Conservation (phyloP, 148 eudicot genomes). For the Heliamphora exappendiculata region DNA sequence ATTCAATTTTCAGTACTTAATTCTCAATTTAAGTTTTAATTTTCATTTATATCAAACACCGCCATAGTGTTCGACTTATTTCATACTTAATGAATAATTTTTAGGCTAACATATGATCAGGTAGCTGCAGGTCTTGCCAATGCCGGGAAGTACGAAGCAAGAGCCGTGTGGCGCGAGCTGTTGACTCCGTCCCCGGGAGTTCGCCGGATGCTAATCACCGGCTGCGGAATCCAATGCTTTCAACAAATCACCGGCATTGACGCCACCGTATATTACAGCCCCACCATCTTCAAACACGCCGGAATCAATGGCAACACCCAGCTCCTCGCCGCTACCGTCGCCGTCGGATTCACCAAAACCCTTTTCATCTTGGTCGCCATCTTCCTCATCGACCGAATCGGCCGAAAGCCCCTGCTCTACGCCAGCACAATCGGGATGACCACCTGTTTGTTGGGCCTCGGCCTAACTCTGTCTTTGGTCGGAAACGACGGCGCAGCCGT, state of each 20-base stretch:
- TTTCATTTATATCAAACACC: too few species aligned
- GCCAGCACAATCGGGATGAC: slow-evolving; percentile 91
- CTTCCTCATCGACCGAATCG: slow-evolving; percentile 56
- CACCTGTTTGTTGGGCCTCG: slow-evolving; percentile 47
- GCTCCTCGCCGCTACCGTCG: slow-evolving; percentile 65
- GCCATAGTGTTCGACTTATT: too few species aligned
- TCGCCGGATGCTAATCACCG: slow-evolving; percentile 57
- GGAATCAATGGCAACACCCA: slow-evolving; percentile 46
- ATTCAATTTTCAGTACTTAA: too few species aligned
- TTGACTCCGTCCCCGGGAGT: slow-evolving; percentile 60
- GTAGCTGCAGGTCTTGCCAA: slow-evolving; percentile 36
- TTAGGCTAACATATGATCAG: too few species aligned
- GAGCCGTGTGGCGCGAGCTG: slow-evolving; percentile 62
- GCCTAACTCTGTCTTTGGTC: slow-evolving; percentile 45
- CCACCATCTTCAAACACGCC: slow-evolving; percentile 58
- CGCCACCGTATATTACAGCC: slow-evolving; percentile 76
- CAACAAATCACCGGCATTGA: slow-evolving; percentile 91
- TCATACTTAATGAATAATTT: too few species aligned
- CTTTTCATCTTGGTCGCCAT: slow-evolving; percentile 59
- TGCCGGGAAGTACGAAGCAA: slow-evolving; percentile 36
- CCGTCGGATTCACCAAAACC: slow-evolving; percentile 78
- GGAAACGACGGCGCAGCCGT: slow-evolving; percentile 31
- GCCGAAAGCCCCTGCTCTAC: slow-evolving; percentile 78
- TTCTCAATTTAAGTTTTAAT: too few species aligned
- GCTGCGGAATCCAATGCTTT: slow-evolving; percentile 77